These are phyloP conservation scores for Leccinellum albellum DNA, from an alignment of 768 basidiomycete species.

Conservation along the genomic window DNA sequence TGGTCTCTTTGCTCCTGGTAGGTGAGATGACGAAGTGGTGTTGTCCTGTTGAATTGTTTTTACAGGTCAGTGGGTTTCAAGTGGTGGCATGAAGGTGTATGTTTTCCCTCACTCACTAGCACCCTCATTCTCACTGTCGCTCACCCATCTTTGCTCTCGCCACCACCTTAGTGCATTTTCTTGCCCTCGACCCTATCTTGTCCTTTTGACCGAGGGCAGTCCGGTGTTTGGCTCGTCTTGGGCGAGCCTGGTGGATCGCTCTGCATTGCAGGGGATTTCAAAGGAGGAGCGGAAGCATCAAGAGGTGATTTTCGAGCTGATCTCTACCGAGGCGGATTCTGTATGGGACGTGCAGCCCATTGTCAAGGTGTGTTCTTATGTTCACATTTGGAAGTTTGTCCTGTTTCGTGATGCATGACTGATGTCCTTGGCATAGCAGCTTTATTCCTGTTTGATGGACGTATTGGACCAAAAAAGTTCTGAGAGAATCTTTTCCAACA, in stretches of 20 bases:
- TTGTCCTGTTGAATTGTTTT: slow-evolving; percentile 63
- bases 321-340: slow-evolving; percentile 85
- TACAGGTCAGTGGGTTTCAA: too few relatives aligned
- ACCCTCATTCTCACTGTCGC: too few relatives aligned
- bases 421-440: slow-evolving; percentile 63
- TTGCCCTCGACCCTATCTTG: too few relatives aligned
- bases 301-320: slow-evolving; percentile 95
- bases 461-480: slow-evolving; percentile 73
- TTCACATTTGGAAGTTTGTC: neutral
- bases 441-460: slow-evolving; percentile 75
- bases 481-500: slow-evolving; percentile 86
- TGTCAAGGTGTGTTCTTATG: slow-evolving; percentile 62
- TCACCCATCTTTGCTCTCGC: too few relatives aligned
- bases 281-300: slow-evolving; percentile 78
- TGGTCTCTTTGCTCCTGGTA: slow-evolving; percentile 33
- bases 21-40: slow-evolving; percentile 37
- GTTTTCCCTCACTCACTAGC: too few relatives aligned
- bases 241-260: slow-evolving; percentile 87
- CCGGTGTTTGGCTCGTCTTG: slow-evolving; percentile 76
- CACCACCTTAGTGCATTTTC: too few relatives aligned
- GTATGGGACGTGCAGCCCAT: slow-evolving; percentile 89
- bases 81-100: too few relatives aligned
- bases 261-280: slow-evolving; percentile 78
- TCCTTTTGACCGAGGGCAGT: too few relatives aligned
- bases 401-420: neutral